These are phyloP conservation scores for Aureococcus anophagefferens DNA, from an alignment of 108 stramenopile genomes.

Conservation along the genomic window DNA sequence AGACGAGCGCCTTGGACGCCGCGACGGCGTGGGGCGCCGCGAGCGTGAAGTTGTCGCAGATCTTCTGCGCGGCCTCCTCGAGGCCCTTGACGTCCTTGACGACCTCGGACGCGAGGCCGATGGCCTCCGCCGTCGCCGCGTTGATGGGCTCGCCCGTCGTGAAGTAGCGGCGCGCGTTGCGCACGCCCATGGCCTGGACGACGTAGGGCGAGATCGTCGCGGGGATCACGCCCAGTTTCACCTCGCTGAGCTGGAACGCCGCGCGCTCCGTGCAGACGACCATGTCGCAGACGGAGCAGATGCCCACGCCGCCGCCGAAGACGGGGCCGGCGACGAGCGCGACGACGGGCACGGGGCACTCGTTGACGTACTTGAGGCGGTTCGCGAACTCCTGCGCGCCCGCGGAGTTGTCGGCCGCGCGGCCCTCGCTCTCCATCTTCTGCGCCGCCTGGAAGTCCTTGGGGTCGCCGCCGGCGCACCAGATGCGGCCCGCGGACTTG, in stretches of 20 bases:
- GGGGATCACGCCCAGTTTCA: conserved; percentile 16
- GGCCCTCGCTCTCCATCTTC: too few relatives aligned
- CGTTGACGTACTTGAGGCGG: too few relatives aligned
- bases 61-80: not conserved
- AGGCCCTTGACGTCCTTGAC: conserved; percentile 7
- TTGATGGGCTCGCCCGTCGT: conserved; percentile 11
- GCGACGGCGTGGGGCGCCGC: conserved; percentile 10
- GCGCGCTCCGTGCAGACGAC: conserved; percentile 6
- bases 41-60: not conserved
- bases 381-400: too few relatives aligned
- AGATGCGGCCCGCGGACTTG: too few relatives aligned
- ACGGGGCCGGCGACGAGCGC: too few relatives aligned
- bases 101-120: conserved; percentile 14
- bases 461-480: too few relatives aligned
- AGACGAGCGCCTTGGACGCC: conserved; percentile 8
- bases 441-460: too few relatives aligned
- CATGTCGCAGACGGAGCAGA: conserved; percentile 10
- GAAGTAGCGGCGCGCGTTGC: conserved; percentile 7
- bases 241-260: conserved; percentile 9
- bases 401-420: too few relatives aligned
- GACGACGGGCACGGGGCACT: too few relatives aligned
- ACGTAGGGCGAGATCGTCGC: conserved; percentile 19
- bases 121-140: conserved; percentile 7
- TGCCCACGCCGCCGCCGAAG: too few relatives aligned
- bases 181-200: conserved; percentile 4